Evolutionary conservation across 2,329 filamentous ascomycete genomes (phyloP).

Genomic region (Pseudomassariella vexata): DNA sequence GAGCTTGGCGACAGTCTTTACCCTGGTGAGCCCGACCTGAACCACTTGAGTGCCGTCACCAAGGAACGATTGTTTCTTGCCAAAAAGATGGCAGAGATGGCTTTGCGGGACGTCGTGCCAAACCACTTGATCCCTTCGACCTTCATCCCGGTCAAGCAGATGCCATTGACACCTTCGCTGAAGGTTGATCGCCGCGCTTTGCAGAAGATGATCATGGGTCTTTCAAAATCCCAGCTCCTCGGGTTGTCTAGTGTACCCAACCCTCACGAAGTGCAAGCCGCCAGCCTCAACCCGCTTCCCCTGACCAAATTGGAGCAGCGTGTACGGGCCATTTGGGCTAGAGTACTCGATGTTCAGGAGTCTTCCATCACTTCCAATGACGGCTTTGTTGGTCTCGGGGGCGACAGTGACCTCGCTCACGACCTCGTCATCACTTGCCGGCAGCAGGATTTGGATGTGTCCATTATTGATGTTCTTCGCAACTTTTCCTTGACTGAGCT

Average conservation of each 20-base stretch:
- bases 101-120: conserved; percentile 31
- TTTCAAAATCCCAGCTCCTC: conserved; percentile 37
- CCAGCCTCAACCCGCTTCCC: conserved; percentile 37
- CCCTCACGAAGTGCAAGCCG: conserved; percentile 27
- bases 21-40: conserved; percentile 30
- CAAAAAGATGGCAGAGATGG: conserved; percentile 36
- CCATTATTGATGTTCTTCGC: conserved; percentile 35
- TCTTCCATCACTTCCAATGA: conserved; percentile 34
- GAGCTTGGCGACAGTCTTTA: conserved; percentile 37
- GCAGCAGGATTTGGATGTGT: conserved; percentile 32
- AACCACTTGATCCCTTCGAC: conserved; percentile 38
- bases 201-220: conserved; percentile 34
- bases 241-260: conserved; percentile 32
- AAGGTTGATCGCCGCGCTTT: conserved; percentile 45
- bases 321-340: conserved; percentile 43
- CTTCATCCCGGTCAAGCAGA: conserved; percentile 40
- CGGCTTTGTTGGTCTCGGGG: conserved; percentile 40
- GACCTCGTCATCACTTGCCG: conserved; percentile 39
- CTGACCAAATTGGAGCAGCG: conserved; percentile 40
- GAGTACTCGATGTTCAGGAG: conserved; percentile 32
- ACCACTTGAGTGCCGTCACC: conserved; percentile 30
- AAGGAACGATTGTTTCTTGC: conserved; percentile 37
- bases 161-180: conserved; percentile 44
- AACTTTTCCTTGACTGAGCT: conserved; percentile 38
- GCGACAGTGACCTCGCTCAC: conserved; percentile 37